Evolutionary conservation across 768 basidiomycete species (phyloP).

Genomic region (Suillus hirtellus): DNA sequence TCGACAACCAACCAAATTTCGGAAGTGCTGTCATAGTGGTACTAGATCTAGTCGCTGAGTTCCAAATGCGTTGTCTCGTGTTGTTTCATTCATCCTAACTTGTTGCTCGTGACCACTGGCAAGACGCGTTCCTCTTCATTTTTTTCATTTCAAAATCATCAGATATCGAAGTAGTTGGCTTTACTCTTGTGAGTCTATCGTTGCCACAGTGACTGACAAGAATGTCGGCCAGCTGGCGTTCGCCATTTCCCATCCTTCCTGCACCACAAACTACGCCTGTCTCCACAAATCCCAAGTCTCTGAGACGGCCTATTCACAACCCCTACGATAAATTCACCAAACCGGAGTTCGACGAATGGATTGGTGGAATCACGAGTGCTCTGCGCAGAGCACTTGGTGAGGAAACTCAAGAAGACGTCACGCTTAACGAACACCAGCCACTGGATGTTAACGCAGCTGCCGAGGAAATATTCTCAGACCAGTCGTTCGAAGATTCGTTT

Average conservation of each 20-base stretch:
- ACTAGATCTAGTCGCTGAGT: constrained; percentile 3
- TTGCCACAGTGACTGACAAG: not conserved
- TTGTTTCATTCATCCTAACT: not conserved
- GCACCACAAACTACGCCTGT: constrained; percentile 12
- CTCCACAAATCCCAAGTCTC: constrained; percentile 12
- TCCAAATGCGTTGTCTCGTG: constrained; percentile 3
- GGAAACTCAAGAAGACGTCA: constrained; percentile 27
- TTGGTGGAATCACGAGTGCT: constrained; percentile 59
- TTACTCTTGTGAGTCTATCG: not conserved
- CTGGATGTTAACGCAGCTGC: constrained; percentile 25
- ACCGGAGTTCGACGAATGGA: constrained; percentile 70
- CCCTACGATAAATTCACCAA: constrained; percentile 75
- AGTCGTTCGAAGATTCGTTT: constrained; percentile 52
- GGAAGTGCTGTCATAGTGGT: not conserved
- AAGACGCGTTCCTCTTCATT: not conserved
- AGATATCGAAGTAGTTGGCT: not conserved
- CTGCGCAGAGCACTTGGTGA: constrained; percentile 60
- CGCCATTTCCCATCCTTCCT: constrained; percentile 5
- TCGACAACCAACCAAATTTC: not conserved
- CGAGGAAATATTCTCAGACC: constrained; percentile 24
- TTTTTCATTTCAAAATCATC: constrained; percentile 2
- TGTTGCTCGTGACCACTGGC: constrained; percentile 4
- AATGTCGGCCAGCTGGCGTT: constrained; percentile 11
- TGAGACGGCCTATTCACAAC: constrained; percentile 59
- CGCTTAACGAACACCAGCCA: constrained; percentile 10